Evolutionary conservation across 2,329 filamentous ascomycete species (phyloP).

Genomic region (Ophiostoma ips): DNA sequence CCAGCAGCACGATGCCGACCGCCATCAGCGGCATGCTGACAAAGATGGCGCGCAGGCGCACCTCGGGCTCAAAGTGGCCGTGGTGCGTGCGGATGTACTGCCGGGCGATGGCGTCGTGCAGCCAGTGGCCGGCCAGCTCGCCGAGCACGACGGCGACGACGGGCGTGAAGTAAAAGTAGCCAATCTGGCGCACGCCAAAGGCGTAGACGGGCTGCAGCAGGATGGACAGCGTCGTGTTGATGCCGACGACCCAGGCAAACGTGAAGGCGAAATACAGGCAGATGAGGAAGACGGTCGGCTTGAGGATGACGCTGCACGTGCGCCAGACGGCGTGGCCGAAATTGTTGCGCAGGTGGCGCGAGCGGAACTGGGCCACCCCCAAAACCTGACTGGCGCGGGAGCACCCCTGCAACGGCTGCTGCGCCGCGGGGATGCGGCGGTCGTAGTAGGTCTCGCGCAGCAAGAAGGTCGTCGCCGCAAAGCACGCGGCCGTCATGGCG

Average conservation of each 20-base stretch:
- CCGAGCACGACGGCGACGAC: conserved; percentile 40
- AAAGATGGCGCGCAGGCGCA: conserved; percentile 34
- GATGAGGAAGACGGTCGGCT: conserved; percentile 25
- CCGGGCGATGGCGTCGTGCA: conserved; percentile 36
- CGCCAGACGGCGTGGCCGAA: conserved; percentile 27
- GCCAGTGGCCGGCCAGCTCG: conserved; percentile 39
- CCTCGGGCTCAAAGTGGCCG: conserved; percentile 43
- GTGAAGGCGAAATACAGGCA: conserved; percentile 23
- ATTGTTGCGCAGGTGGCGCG: conserved; percentile 25
- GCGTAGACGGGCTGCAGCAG: conserved; percentile 36
- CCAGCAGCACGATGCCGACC: conserved; percentile 35
- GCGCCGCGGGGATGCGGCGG: conserved; percentile 22
- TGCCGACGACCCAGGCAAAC: conserved; percentile 38
- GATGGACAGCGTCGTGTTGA: conserved; percentile 42
- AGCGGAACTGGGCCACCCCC: conserved; percentile 23
- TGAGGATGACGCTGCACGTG: conserved; percentile 24
- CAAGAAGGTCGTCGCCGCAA: conserved; percentile 27
- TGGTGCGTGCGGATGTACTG: conserved; percentile 31
- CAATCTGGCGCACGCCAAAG: conserved; percentile 35
- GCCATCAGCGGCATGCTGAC: conserved; percentile 34
- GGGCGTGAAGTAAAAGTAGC: conserved; percentile 44
- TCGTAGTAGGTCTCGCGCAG: conserved; percentile 38
- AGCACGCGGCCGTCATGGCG: conserved; percentile 23
- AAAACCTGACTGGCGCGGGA: conserved; percentile 18
- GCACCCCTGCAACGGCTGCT: conserved; percentile 24